Conservation (phyloP, 2,329 filamentous ascomycete genomes). For the Talaromyces rugulosus region DNA sequence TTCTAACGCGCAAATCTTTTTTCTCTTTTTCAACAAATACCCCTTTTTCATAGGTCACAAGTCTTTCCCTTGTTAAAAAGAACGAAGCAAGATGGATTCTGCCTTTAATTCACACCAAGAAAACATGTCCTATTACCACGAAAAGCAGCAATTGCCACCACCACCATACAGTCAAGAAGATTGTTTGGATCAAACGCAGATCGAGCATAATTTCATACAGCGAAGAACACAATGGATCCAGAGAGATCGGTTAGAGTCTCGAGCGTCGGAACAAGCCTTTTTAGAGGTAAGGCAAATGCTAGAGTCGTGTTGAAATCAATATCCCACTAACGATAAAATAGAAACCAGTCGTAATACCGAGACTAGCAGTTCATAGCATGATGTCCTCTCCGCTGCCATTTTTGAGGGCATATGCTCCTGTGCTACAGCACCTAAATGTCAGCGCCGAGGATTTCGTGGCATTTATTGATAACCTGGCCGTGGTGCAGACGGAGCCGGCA, state of each 20-base stretch:
- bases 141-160: not conserved
- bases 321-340: not conserved
- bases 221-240: not conserved
- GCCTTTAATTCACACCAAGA: not conserved
- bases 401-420: conserved; percentile 3
- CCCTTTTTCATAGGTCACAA: not conserved
- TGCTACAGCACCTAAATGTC: not conserved
- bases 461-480: conserved; percentile 1
- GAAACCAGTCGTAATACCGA: conserved; percentile 4
- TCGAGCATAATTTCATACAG: not conserved
- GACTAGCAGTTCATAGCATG: conserved; percentile 4
- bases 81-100: not conserved
- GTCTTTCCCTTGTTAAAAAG: not conserved
- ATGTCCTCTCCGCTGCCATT: conserved; percentile 5
- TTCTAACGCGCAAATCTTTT: not conserved
- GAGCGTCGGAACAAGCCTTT: not conserved
- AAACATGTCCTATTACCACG: not conserved
- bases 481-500: conserved; percentile 3
- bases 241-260: not conserved
- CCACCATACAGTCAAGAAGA: not conserved
- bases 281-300: not conserved
- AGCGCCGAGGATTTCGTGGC: not conserved
- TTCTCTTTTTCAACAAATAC: not conserved
- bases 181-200: not conserved
- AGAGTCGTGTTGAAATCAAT: not conserved